A percentile compares a stretch with the other conserved stretches of the same genome.
Conservation (phyloP, 2,329 filamentous ascomycete species). For the Macrophomina pseudophaseolina region DNA sequence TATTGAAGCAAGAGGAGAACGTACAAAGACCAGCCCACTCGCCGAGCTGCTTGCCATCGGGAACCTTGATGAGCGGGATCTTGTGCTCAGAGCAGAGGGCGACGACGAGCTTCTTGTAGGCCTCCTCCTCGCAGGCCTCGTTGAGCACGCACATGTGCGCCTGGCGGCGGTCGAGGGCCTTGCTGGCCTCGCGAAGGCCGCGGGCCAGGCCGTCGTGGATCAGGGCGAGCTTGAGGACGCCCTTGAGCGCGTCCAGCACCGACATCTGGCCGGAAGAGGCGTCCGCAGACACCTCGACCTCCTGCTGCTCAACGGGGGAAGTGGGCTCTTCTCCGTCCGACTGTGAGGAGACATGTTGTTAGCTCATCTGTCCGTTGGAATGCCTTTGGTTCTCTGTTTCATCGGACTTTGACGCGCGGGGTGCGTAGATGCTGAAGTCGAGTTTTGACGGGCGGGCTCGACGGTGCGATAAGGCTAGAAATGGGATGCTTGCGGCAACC, state of each 20-base stretch:
- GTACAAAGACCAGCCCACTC: slow-evolving; percentile 99
- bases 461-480: slow-evolving; percentile 2
- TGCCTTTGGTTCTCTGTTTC: background rate
- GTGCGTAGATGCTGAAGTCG: background rate
- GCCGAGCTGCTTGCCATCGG: slow-evolving; percentile 98
- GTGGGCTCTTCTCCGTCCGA: slow-evolving; percentile 99
- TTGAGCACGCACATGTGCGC: slow-evolving; percentile 99
- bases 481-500: slow-evolving; percentile 7
- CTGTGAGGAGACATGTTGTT: slow-evolving; percentile 52
- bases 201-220: slow-evolving; percentile 99
- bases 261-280: slow-evolving; percentile 92
- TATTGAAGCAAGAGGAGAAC: slow-evolving; percentile 50
- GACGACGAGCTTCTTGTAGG: slow-evolving; percentile 99
- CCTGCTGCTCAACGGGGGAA: slow-evolving; percentile 76
- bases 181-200: slow-evolving; percentile 96
- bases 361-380: background rate
- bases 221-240: slow-evolving; percentile 95
- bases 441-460: slow-evolving; percentile 28
- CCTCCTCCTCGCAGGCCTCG: slow-evolving; percentile 99
- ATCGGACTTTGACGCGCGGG: background rate
- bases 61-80: slow-evolving; percentile 99
- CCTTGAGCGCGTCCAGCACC: slow-evolving; percentile 97
- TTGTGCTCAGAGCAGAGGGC: slow-evolving; percentile 99
- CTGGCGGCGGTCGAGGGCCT: slow-evolving; percentile 97
- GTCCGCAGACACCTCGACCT: slow-evolving; percentile 96